Evolutionary conservation across 1,139 yeast species (phyloP).

Genomic region (Lodderomyces margitis): DNA sequence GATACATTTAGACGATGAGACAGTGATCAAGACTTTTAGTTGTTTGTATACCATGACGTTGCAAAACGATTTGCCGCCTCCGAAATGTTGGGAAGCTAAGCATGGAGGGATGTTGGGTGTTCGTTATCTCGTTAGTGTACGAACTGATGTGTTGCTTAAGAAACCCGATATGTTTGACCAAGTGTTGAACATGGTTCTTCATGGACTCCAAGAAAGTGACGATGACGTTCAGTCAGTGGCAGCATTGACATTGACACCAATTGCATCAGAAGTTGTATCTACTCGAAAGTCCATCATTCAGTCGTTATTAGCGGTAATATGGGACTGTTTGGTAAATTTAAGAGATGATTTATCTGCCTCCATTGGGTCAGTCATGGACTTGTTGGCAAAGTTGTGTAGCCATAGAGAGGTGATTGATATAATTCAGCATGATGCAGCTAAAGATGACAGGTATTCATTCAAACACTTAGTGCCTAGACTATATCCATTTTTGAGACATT

Average conservation of each 20-base stretch:
- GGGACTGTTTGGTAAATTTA: constrained; percentile 83
- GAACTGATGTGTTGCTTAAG: constrained; percentile 70
- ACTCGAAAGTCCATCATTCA: constrained; percentile 61
- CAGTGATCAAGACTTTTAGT: constrained; percentile 58
- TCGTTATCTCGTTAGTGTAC: constrained; percentile 85
- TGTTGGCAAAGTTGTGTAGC: constrained; percentile 82
- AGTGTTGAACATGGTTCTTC: constrained; percentile 81
- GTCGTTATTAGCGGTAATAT: constrained; percentile 68
- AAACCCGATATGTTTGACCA: constrained; percentile 61
- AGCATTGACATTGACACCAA: constrained; percentile 89
- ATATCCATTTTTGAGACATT: constrained; percentile 91
- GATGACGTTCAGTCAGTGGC: constrained; percentile 98
- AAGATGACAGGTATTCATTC: constrained; percentile 53
- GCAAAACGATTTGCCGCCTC: constrained; percentile 52
- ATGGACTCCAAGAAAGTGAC: constrained; percentile 79
- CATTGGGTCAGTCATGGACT: constrained; percentile 94
- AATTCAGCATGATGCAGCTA: constrained; percentile 61
- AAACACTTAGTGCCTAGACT: constrained; percentile 82
- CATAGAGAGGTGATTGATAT: constrained; percentile 74
- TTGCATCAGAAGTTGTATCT: constrained; percentile 77
- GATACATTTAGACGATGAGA: constrained; percentile 58
- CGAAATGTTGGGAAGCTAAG: constrained; percentile 86
- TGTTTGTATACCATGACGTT: constrained; percentile 68
- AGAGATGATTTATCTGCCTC: constrained; percentile 93
- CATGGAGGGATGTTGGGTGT: constrained; percentile 98